A percentile compares a stretch with the other conserved stretches of the same genome.
These are phyloP conservation scores for Lanmaoa pseudosensibilis DNA, from an alignment of 768 basidiomycete species.

Conservation along the genomic window DNA sequence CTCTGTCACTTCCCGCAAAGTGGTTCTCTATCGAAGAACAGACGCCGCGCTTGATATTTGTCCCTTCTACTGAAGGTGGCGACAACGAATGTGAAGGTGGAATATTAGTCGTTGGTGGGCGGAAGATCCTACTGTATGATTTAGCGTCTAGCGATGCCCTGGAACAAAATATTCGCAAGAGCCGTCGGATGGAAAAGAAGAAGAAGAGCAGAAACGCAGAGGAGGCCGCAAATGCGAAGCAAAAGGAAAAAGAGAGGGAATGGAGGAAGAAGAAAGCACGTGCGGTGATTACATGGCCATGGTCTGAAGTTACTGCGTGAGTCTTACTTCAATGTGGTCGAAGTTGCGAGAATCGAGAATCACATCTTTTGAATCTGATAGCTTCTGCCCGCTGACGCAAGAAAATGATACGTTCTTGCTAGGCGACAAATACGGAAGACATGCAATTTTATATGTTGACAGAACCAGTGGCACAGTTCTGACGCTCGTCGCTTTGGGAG, in stretches of 20 bases:
- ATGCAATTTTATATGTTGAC: conserved; percentile 63
- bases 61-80: conserved; percentile 27
- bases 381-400: conserved; percentile 54
- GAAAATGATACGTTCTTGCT: conserved; percentile 52
- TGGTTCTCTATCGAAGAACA: conserved; percentile 41
- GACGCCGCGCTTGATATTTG: conserved; percentile 41
- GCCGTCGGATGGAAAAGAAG: conserved; percentile 50
- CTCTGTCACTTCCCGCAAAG: conserved; percentile 52
- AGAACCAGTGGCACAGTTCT: conserved; percentile 40
- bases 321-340: conserved; percentile 21
- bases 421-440: conserved; percentile 69
- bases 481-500: conserved; percentile 66
- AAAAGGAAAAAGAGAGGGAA: conserved; percentile 59
- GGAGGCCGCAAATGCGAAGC: conserved; percentile 46
- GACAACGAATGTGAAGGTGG: conserved; percentile 55
- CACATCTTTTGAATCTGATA: conserved; percentile 23
- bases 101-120: conserved; percentile 68
- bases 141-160: conserved; percentile 47
- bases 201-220: conserved; percentile 46
- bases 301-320: conserved; percentile 70
- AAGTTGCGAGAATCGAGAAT: background rate
- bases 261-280: conserved; percentile 53
- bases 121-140: conserved; percentile 62
- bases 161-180: conserved; percentile 55
- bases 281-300: conserved; percentile 70